Evolutionary conservation across 208 protist species (phyloP), one percentile per base, ranked within the genome.

Genomic region (Porcisia hertigi): DNA sequence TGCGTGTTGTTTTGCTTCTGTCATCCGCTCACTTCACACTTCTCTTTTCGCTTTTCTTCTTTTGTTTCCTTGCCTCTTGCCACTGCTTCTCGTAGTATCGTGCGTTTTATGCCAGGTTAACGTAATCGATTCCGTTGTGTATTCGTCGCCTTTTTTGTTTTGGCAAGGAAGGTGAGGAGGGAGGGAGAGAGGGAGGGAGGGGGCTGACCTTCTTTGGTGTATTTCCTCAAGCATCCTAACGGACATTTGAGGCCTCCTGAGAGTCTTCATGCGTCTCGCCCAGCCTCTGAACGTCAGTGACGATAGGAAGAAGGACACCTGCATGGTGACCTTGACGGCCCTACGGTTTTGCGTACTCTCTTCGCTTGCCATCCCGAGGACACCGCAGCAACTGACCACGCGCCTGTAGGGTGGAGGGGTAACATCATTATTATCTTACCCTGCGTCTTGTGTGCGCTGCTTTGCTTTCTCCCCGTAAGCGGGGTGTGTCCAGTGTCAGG

Each of bases 21-120:
- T 36, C 34, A 65, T 63, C n/a, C 70, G 49, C 59, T 64, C 39
- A 47, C 45, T 2, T 58, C 30, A 62, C 75, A 30, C 14, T 43
- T 67, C 58, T 18, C 60, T 82, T 69, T 45, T 11, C 20, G 18
- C 66, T 45, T 25, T 39, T 9, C 39, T 34, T 43, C 41, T 43
- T 71, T 54, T 75, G 45, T 7, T 71, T 66, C 39, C 25, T 25
- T 58, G 62, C 69, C 11, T 77, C 74, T 67, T 71, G 1, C 36
- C 67, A 36, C 69, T 67, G 36, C 75, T 23, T 65, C 60, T 72
- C 66, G n/a, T 34, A 20, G 18, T 20, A 49, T 20, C n/a, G 41
- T 67, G 63, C 34, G 23, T 30, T 30, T 39, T 59, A 11, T 52
- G 41, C 14, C 3, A 0, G 41, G 36, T 20, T 53, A 14, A 30